Evolutionary conservation across 768 basidiomycete species (phyloP).

Genomic region (Xerocomellus dryophilus): DNA sequence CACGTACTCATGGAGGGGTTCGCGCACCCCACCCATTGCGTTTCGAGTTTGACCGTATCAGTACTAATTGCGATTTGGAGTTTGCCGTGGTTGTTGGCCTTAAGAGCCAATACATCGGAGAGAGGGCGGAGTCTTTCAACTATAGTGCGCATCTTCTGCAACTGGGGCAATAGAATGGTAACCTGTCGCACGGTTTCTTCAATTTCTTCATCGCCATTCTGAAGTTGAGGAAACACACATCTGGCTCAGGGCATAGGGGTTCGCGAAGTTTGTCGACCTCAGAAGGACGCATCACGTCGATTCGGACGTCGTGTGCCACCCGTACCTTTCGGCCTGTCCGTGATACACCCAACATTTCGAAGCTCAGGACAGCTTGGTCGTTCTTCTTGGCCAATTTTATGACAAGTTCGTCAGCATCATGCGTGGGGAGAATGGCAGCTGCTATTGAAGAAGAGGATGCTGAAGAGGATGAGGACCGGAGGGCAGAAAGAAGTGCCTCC

Average conservation of each 20-base stretch:
- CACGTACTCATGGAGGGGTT: slow-evolving; percentile 55
- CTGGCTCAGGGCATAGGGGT: slow-evolving; percentile 82
- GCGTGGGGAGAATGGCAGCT: slow-evolving; percentile 31
- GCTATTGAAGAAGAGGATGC: slow-evolving; percentile 39
- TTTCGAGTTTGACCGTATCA: slow-evolving; percentile 74
- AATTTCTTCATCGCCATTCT: background rate
- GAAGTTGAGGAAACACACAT: slow-evolving; percentile 48
- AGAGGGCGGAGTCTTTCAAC: slow-evolving; percentile 71
- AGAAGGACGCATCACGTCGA: slow-evolving; percentile 72
- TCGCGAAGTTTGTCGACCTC: slow-evolving; percentile 74
- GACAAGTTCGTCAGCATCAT: slow-evolving; percentile 62
- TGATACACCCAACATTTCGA: slow-evolving; percentile 68
- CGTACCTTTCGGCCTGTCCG: slow-evolving; percentile 61
- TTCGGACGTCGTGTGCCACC: slow-evolving; percentile 77
- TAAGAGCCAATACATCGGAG: slow-evolving; percentile 65
- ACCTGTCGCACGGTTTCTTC: slow-evolving; percentile 44
- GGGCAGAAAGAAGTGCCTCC: slow-evolving; percentile 70
- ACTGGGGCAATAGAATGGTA: slow-evolving; percentile 72
- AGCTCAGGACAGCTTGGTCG: slow-evolving; percentile 70
- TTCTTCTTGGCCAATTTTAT: slow-evolving; percentile 88
- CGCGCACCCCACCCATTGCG: slow-evolving; percentile 71
- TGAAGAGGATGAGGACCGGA: slow-evolving; percentile 60
- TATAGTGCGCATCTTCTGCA: slow-evolving; percentile 74
- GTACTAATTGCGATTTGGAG: slow-evolving; percentile 55
- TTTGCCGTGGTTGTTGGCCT: slow-evolving; percentile 62